Evolutionary conservation across 345 rosid genomes (phyloP).

Genomic region (Stellera chamaejasme): DNA sequence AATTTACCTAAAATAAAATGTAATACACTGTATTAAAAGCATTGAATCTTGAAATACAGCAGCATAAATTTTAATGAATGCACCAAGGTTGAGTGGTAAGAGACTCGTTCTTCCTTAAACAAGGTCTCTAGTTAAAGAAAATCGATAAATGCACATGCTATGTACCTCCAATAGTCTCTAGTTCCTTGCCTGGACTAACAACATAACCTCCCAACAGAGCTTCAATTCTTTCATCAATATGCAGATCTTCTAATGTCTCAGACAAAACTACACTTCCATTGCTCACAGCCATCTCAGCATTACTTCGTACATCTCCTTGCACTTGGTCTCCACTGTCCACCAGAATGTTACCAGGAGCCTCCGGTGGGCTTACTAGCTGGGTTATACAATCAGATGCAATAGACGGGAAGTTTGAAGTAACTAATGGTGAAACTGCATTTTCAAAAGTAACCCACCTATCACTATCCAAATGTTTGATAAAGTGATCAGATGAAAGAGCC

Average conservation of each 20-base stretch:
- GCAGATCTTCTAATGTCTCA: conserved; percentile 45
- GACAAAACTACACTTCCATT: conserved; percentile 19
- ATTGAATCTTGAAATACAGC: background rate
- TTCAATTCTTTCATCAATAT: conserved; percentile 63
- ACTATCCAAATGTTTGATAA: conserved; percentile 73
- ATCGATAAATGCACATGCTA: background rate
- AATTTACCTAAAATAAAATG: no score
- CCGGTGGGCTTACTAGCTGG: conserved; percentile 81
- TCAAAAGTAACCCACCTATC: conserved; percentile 96
- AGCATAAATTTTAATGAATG: background rate
- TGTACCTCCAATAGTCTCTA: conserved; percentile 79
- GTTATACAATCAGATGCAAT: conserved; percentile 69
- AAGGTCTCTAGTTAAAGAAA: background rate
- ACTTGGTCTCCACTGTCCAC: conserved; percentile 45
- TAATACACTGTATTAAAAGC: background rate
- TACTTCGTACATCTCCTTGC: conserved; percentile 24
- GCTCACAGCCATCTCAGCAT: conserved; percentile 24
- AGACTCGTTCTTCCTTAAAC: background rate
- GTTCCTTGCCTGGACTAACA: conserved; percentile 66
- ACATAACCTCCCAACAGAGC: conserved; percentile 65
- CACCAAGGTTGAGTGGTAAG: background rate
- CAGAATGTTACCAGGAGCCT: conserved; percentile 88
- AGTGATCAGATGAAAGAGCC: conserved; percentile 75
- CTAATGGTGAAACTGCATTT: conserved; percentile 89
- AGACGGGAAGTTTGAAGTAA: conserved; percentile 37